These are phyloP conservation scores for Ophiostoma sp. DNA, from an alignment of 2,329 filamentous ascomycete genomes.

Conservation along the genomic window DNA sequence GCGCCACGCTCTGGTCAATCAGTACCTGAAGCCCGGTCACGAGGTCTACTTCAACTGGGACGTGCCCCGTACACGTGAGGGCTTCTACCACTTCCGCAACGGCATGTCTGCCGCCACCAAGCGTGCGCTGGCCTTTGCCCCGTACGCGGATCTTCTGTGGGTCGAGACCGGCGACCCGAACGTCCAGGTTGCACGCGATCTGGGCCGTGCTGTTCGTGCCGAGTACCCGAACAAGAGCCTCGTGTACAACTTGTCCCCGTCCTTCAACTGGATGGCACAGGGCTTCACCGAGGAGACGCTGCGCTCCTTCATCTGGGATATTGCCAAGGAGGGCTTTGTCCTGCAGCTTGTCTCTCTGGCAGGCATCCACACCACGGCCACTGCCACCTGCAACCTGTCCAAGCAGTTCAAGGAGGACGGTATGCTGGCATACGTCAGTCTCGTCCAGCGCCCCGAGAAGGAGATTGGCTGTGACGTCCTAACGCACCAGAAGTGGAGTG, in stretches of 20 bases:
- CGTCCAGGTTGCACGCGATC: constrained; percentile 71
- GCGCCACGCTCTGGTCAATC: constrained; percentile 69
- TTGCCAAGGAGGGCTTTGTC: constrained; percentile 81
- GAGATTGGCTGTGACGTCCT: constrained; percentile 88
- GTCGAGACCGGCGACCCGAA: constrained; percentile 91
- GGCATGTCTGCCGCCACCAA: constrained; percentile 88
- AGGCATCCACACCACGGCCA: constrained; percentile 65
- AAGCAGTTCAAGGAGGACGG: constrained; percentile 83
- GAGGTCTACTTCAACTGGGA: constrained; percentile 83
- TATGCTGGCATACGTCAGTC: constrained; percentile 96
- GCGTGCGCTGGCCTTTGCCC: constrained; percentile 85
- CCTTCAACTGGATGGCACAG: constrained; percentile 98
- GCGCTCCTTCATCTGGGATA: constrained; percentile 93
- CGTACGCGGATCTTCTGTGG: constrained; percentile 94
- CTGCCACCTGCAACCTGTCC: constrained; percentile 71
- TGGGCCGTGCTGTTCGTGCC: constrained; percentile 73
- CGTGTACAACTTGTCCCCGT: constrained; percentile 94
- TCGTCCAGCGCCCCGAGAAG: constrained; percentile 88
- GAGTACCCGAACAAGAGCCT: constrained; percentile 77
- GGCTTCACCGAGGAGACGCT: constrained; percentile 82
- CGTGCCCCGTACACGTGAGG: constrained; percentile 87
- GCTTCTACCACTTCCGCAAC: constrained; percentile 86
- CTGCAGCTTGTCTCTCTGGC: constrained; percentile 68
- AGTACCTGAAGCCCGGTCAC: constrained; percentile 60
- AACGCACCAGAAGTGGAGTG: constrained; percentile 87